phyloP scores from a whole-genome alignment of 1,139 yeast species.

The Hansenula sp. region DNA sequence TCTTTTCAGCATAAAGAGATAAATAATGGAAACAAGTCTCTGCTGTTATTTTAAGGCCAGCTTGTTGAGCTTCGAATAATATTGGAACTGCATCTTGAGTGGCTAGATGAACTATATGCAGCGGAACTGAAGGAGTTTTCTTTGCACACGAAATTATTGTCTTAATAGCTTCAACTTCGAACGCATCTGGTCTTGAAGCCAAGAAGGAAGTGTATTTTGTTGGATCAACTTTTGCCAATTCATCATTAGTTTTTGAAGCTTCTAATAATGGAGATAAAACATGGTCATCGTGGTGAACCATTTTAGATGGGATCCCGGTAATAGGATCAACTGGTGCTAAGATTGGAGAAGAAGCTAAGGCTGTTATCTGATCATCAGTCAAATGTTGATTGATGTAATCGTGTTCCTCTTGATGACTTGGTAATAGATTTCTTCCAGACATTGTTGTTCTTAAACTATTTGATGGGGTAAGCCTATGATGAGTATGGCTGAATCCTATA shows the following conservation, averaged over 20 bases:
- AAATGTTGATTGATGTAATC: slow-evolving; percentile 24
- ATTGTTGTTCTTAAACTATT: slow-evolving; percentile 3
- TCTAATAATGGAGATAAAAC: slow-evolving; percentile 38
- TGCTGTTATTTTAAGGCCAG: slow-evolving; percentile 47
- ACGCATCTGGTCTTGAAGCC: slow-evolving; percentile 82
- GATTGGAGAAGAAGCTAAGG: slow-evolving; percentile 50
- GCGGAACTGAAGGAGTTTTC: slow-evolving; percentile 56
- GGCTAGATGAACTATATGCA: slow-evolving; percentile 89
- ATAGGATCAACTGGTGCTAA: slow-evolving; percentile 57
- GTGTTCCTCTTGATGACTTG: slow-evolving; percentile 5
- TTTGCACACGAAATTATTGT: slow-evolving; percentile 62
- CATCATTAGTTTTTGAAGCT: slow-evolving; percentile 38
- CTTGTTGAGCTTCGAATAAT: slow-evolving; percentile 56
- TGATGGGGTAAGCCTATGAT: slow-evolving; percentile 1
- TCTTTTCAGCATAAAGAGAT: slow-evolving; percentile 69
- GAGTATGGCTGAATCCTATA: slow-evolving; percentile 6
- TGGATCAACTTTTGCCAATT: slow-evolving; percentile 51
- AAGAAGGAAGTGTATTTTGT: slow-evolving; percentile 68
- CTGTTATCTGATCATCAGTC: slow-evolving; percentile 45
- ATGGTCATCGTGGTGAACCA: slow-evolving; percentile 33
- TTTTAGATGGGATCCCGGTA: slow-evolving; percentile 42
- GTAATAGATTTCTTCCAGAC: slow-evolving; percentile 3
- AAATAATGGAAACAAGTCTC: slow-evolving; percentile 95
- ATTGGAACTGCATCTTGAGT: slow-evolving; percentile 79
- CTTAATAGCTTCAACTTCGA: slow-evolving; percentile 79